These are phyloP conservation scores for Exsudoporus floridanus DNA, from an alignment of 1,284 basidiomycete genomes.

Conservation along the genomic window DNA sequence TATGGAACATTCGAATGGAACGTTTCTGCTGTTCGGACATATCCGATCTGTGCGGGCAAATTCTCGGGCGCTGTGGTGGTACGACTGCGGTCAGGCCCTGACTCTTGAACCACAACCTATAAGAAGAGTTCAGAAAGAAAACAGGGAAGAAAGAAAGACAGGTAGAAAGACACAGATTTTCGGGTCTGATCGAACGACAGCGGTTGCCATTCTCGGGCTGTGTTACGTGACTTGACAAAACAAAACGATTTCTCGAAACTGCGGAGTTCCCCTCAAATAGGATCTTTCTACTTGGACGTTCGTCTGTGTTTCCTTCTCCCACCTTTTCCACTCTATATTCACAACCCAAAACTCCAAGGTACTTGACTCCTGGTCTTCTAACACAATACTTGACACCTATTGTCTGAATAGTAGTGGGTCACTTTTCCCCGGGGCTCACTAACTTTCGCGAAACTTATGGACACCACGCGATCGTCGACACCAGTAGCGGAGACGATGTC, in stretches of 20 bases:
- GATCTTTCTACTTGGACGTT: too few species aligned
- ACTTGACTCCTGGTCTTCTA: neutral
- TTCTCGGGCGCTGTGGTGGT: neutral
- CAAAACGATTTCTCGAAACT: neutral
- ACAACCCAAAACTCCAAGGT: conserved; percentile 7
- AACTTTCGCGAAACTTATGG: conserved; percentile 16
- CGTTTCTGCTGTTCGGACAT: conserved; percentile 12
- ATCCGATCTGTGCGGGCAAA: conserved; percentile 9
- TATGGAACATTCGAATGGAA: conserved; percentile 34
- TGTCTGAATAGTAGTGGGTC: conserved; percentile 10
- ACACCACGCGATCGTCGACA: conserved; percentile 6
- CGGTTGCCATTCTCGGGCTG: conserved; percentile 7
- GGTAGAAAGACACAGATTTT: neutral
- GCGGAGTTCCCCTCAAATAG: conserved; percentile 15
- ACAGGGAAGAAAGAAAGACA: too few species aligned
- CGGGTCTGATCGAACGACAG: conserved; percentile 7
- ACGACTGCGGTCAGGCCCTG: neutral
- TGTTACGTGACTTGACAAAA: neutral
- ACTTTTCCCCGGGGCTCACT: neutral
- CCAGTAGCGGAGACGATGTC: conserved; percentile 18
- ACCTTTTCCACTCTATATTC: too few species aligned
- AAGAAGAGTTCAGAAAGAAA: too few species aligned
- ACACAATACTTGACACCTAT: neutral
- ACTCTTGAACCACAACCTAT: too few species aligned
- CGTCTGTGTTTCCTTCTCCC: neutral